Evolutionary conservation across 2,329 filamentous ascomycete genomes (phyloP), one percentile per base, ranked within the genome.

Genomic region (Microascus cirrosus): DNA sequence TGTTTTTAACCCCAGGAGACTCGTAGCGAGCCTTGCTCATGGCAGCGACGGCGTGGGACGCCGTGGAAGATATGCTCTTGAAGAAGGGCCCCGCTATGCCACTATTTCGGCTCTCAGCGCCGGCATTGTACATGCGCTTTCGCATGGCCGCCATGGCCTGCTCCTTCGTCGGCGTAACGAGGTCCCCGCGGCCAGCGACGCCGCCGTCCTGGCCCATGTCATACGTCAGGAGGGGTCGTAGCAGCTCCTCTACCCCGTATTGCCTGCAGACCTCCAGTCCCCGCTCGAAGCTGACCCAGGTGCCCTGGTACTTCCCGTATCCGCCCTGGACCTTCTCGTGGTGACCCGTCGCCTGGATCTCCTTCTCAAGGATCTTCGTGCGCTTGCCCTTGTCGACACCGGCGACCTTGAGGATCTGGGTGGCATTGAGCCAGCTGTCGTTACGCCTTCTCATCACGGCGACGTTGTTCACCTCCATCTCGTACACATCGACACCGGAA

Each of bases 311-410:
- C 76, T 97, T 97, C 63, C 94, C 94, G 67, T 99, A 99, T 5
- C 94, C 94, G 36, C 94, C 94, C 70, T 99, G 94, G 2, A 99
- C 93, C 73, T 99, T 99, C 71, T 99, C 94, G 71, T 99, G 93
- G 68, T 96, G 90, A 66, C 94, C 94, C 0, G 88, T 94, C 0
- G 89, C 94, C 62, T 95, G 84, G 60, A 99, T 96, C 72, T 99
- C 94, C 73, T 97, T 97, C 70, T 99, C 94, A 56, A 99, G 79
- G 8, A 97, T 95, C 72, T 97, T 97, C 59, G 94, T 97, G 64
- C 94, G 87, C 74, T 96, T 95, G 60, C 93, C 94, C 74, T 99
- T 99, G 69, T 96, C 93, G 60, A 99, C 91, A 55, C 92, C 92
- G 39, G 94, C 94, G 39, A 97, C 92, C 69, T 99, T 99, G 63